Percentiles rank a stretch among this genome's conserved stretches.
phyloP scores from a whole-genome alignment of 2,329 filamentous ascomycete genomes.

The Colletotrichum musae region DNA sequence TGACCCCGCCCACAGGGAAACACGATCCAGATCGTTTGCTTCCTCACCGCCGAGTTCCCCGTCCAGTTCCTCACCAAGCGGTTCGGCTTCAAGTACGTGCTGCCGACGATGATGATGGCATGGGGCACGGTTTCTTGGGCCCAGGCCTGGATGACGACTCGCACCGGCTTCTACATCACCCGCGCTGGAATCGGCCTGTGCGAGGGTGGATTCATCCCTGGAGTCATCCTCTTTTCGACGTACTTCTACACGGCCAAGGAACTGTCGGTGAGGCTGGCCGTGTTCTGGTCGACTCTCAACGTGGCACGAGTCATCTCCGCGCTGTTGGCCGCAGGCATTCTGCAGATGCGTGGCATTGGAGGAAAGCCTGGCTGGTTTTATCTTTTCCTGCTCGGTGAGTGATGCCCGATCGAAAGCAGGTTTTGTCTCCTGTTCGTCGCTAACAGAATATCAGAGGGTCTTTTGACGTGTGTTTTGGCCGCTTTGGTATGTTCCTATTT shows the following conservation, averaged over 20 bases:
- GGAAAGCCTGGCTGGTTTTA: conserved; percentile 70
- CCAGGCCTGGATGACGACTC: conserved; percentile 52
- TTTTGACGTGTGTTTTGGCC: conserved; percentile 67
- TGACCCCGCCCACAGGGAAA: conserved; percentile 53
- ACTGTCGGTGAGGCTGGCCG: conserved; percentile 69
- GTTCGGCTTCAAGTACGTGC: conserved; percentile 51
- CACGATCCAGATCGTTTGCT: conserved; percentile 69
- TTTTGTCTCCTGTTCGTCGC: no score
- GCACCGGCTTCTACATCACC: conserved; percentile 56
- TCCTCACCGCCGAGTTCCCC: conserved; percentile 71
- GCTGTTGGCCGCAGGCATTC: conserved; percentile 59
- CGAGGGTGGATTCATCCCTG: conserved; percentile 62
- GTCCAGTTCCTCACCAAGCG: conserved; percentile 74
- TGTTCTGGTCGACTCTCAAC: conserved; percentile 74
- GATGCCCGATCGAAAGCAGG: no score
- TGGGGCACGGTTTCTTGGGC: conserved; percentile 42
- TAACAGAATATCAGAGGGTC: conserved; percentile 44
- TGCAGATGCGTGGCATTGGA: conserved; percentile 64
- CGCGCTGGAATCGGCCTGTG: conserved; percentile 58
- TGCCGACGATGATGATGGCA: conserved; percentile 45
- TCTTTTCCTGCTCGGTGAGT: conserved; percentile 58
- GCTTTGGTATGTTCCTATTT: conserved; percentile 49
- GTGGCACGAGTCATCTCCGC: conserved; percentile 63
- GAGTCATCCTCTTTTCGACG: conserved; percentile 68
- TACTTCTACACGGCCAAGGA: conserved; percentile 49